Base-by-base conservation (phyloP, 139 green algal genomes). In the Chlorella sorokiniana region DNA sequence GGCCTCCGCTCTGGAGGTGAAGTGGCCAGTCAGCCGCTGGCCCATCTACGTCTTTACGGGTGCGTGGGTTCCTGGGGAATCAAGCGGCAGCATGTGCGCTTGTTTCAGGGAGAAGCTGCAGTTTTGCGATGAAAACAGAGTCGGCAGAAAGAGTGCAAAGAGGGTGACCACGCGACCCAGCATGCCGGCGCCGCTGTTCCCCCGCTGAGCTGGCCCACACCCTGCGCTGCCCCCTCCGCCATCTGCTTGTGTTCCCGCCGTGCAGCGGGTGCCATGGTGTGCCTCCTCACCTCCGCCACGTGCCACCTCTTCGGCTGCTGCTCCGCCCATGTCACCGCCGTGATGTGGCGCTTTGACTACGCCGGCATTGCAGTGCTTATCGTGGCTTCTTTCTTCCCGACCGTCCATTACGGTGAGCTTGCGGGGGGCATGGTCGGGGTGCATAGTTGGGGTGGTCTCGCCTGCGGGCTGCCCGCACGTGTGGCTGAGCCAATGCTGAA, bases 231-330 rank as follows among this genome's bases (percentile, higher is more conserved):
- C 38, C 69, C 22, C 7, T 51, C 37, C 33, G 2, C 16, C 35
- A 16, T 45, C 41, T 25, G 7, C 40, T 2, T 64, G 14, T 45
- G 51, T 54, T 16, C 61, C 59, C n/a, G 25, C 14, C 38, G 5
- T 59, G 63, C 77, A 82, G 88, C 86, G 0, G 96, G 96, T 4
- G 96, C 96, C 64, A 96, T 97, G 90, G 85, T 86, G 4, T 99
- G 96, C 89, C 86, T 99, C 65, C 77, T 97, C 10, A 90, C 92
- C 22, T 96, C 90, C 42, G 84, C 86, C 40, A 54, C 93, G 2
- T 98, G 95, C 86, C 96, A 99, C 88, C 87, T 98, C 9, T 91
- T 99, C 29, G 91, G 88, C 40, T 98, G 95, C 88, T 97, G 94
- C 84, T 83, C 91, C 29, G 71, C 62, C 25, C 90, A 97, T 80